phyloP scores from a whole-genome alignment of 768 basidiomycete genomes.

The Kwoniella dendrophila region DNA sequence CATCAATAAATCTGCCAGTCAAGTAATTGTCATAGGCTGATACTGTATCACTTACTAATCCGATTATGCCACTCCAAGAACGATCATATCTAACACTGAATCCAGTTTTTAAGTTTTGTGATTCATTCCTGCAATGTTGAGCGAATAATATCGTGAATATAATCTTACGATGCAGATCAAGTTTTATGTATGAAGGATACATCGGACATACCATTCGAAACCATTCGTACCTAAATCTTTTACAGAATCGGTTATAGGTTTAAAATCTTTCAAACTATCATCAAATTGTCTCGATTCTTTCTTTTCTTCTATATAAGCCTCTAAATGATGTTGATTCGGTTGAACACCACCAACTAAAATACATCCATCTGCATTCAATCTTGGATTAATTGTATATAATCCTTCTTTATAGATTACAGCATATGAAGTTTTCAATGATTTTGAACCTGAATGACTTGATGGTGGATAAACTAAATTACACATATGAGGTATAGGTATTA shows the following conservation, averaged over 20 bases:
- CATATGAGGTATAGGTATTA: conserved; percentile 41
- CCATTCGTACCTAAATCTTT: conserved; percentile 33
- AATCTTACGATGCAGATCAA: not conserved
- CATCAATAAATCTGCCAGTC: not conserved
- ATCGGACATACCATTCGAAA: conserved; percentile 45
- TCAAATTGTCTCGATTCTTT: conserved; percentile 13
- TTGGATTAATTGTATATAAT: conserved; percentile 32
- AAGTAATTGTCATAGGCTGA: not conserved
- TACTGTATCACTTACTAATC: conserved; percentile 32
- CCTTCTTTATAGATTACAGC: conserved; percentile 22
- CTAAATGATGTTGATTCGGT: conserved; percentile 20
- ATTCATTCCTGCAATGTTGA: not conserved
- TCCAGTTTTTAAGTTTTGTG: not conserved
- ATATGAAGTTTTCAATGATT: conserved; percentile 30
- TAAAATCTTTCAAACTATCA: conserved; percentile 33
- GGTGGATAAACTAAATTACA: conserved; percentile 60
- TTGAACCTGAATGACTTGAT: conserved; percentile 36
- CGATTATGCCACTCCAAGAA: conserved; percentile 49
- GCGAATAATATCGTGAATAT: not conserved
- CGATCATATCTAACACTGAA: conserved; percentile 30
- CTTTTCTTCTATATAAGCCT: conserved; percentile 24
- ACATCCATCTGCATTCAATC: conserved; percentile 17
- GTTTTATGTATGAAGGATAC: not conserved
- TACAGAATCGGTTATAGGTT: conserved; percentile 42
- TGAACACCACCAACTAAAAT: conserved; percentile 28